These are phyloP conservation scores for Iberis pinnata DNA, from an alignment of 345 rosid genomes.

Conservation along the genomic window DNA sequence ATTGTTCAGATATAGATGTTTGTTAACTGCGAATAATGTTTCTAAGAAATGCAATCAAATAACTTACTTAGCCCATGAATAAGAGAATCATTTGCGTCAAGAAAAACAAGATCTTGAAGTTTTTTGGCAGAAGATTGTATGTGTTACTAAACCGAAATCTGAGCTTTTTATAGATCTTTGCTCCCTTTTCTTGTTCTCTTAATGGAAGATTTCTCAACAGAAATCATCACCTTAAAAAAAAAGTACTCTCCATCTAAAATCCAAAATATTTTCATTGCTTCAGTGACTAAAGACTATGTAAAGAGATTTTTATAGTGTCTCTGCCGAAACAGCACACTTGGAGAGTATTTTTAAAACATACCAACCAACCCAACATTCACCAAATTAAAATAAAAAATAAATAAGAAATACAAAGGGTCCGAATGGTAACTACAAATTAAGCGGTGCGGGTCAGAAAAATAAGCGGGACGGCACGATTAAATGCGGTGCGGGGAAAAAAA, in stretches of 20 bases:
- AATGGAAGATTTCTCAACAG: conserved; percentile 35
- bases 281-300: conserved; percentile 17
- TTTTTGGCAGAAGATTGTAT: conserved; percentile 56
- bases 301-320: too few relatives aligned
- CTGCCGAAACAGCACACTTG: too few relatives aligned
- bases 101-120: conserved; percentile 50
- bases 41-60: conserved; percentile 10
- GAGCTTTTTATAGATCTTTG: conserved; percentile 35
- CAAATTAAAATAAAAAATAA: too few relatives aligned
- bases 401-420: too few relatives aligned
- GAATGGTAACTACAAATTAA: too few relatives aligned
- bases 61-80: conserved; percentile 65
- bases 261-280: conserved; percentile 65
- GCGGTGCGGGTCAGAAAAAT: too few relatives aligned
- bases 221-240: conserved; percentile 39
- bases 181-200: conserved; percentile 25
- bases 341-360: too few relatives aligned
- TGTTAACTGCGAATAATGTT: too few relatives aligned
- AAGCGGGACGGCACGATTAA: too few relatives aligned
- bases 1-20: too few relatives aligned
- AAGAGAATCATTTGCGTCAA: conserved; percentile 46
- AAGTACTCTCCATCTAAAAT: conserved; percentile 56
- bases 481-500: too few relatives aligned
- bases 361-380: too few relatives aligned
- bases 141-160: conserved; percentile 48